These are phyloP conservation scores for Colletotrichum kahawae DNA, from an alignment of 2,329 filamentous ascomycete species.

Conservation along the genomic window DNA sequence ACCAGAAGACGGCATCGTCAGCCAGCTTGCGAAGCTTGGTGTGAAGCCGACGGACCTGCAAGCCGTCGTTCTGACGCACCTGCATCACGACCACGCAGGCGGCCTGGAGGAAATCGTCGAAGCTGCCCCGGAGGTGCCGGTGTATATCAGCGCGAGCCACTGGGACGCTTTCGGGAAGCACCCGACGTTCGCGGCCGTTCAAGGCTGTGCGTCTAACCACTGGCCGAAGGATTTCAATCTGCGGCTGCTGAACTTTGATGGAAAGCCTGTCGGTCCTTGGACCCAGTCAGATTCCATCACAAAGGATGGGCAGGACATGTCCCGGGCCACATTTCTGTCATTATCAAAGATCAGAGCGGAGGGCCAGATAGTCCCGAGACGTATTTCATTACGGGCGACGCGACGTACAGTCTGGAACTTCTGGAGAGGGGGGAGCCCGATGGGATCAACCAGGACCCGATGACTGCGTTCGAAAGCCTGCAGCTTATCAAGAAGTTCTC, in stretches of 20 bases:
- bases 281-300: slow-evolving; percentile 32
- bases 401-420: slow-evolving; percentile 33
- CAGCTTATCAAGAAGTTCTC: slow-evolving; percentile 36
- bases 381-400: slow-evolving; percentile 34
- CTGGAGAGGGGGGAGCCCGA: slow-evolving; percentile 36
- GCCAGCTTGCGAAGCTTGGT: slow-evolving; percentile 21
- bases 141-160: slow-evolving; percentile 29
- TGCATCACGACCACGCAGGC: slow-evolving; percentile 33
- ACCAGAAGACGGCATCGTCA: slow-evolving; percentile 24
- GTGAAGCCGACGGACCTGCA: slow-evolving; percentile 27
- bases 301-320: slow-evolving; percentile 35
- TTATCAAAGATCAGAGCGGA: slow-evolving; percentile 14
- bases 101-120: slow-evolving; percentile 27
- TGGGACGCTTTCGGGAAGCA: slow-evolving; percentile 33
- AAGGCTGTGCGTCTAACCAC: slow-evolving; percentile 33
- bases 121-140: slow-evolving; percentile 28
- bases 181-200: slow-evolving; percentile 28
- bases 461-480: slow-evolving; percentile 31
- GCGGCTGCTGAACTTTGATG: slow-evolving; percentile 29
- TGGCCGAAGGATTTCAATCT: slow-evolving; percentile 35
- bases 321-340: slow-evolving; percentile 34
- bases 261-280: slow-evolving; percentile 32
- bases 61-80: slow-evolving; percentile 31
- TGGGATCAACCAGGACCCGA: slow-evolving; percentile 34
- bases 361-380: slow-evolving; percentile 18